phyloP scores from a whole-genome alignment of 1,139 yeast genomes.

The Suhomyces panamericanus region DNA sequence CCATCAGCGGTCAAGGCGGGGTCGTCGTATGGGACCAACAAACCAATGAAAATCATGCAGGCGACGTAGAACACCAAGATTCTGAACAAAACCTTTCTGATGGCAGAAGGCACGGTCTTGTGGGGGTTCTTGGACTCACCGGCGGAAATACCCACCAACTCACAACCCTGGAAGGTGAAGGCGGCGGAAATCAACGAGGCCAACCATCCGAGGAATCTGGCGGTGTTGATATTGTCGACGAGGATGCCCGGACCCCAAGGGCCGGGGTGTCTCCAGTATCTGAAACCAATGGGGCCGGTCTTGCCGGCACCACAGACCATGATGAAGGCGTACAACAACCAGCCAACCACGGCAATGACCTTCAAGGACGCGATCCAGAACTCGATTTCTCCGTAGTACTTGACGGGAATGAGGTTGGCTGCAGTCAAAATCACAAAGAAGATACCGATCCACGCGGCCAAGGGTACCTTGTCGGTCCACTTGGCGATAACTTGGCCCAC shows the following conservation, averaged over 20 bases:
- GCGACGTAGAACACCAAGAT: constrained; percentile 79
- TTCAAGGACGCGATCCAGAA: constrained; percentile 64
- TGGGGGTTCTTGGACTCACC: constrained; percentile 87
- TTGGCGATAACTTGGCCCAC: constrained; percentile 73
- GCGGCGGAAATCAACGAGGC: constrained; percentile 65
- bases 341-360: constrained; percentile 69
- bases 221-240: constrained; percentile 46
- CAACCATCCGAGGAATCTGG: constrained; percentile 66
- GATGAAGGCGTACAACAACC: constrained; percentile 64
- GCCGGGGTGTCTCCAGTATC: constrained; percentile 94
- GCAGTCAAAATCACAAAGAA: constrained; percentile 55
- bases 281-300: constrained; percentile 74
- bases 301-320: constrained; percentile 74
- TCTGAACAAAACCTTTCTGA: constrained; percentile 77
- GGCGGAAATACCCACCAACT: constrained; percentile 83
- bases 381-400: constrained; percentile 65
- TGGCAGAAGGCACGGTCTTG: constrained; percentile 80
- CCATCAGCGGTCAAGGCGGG: constrained; percentile 32
- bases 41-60: constrained; percentile 77
- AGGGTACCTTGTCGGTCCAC: constrained; percentile 74
- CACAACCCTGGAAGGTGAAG: constrained; percentile 80
- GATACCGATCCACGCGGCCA: constrained; percentile 75
- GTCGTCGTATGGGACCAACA: constrained; percentile 79
- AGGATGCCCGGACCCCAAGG: constrained; percentile 72
- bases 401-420: constrained; percentile 63